A percentile compares a stretch with the other conserved stretches of the same genome.
Conservation (phyloP, 352 stramenopile species). For the Discostella stelligera region DNA sequence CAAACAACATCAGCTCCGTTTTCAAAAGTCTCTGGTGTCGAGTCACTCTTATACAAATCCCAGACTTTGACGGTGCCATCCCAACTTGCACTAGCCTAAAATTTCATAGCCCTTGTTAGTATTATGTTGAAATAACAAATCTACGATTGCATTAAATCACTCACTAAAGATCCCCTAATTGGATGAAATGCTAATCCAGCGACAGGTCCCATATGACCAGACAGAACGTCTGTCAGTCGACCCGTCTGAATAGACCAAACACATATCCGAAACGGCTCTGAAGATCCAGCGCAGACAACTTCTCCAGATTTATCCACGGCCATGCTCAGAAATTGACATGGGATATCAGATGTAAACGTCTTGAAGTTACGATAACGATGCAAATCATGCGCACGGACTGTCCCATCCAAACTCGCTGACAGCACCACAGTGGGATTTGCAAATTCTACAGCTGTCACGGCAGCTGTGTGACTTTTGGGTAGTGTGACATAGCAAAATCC, state of each 20-base stretch:
- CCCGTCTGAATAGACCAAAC: constrained; percentile 95
- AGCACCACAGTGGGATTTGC: constrained; percentile 88
- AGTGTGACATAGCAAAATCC: constrained; percentile 99
- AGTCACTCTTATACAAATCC: constrained; percentile 97
- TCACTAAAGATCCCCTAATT: constrained; percentile 81
- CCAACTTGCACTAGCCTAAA: constrained; percentile 94
- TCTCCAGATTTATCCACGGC: constrained; percentile 96
- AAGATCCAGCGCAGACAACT: constrained; percentile 90
- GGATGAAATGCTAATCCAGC: constrained; percentile 90
- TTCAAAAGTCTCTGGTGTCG: constrained; percentile 92
- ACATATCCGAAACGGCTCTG: constrained; percentile 97
- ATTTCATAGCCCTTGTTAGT: neutral
- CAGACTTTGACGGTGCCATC: constrained; percentile 98
- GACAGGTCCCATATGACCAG: constrained; percentile 95
- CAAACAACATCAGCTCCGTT: constrained; percentile 96
- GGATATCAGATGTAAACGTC: constrained; percentile 94
- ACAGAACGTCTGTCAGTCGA: constrained; percentile 96
- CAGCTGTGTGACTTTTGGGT: constrained; percentile 91
- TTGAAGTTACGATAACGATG: constrained; percentile 99
- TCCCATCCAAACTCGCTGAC: constrained; percentile 96
- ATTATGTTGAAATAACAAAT: neutral
- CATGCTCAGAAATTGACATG: constrained; percentile 96
- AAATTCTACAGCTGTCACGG: constrained; percentile 95
- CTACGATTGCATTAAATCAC: constrained; percentile 1
- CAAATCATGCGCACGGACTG: constrained; percentile 97